phyloP scores from a whole-genome alignment of 2,329 filamentous ascomycete genomes.

The Diaporthe amygdali region DNA sequence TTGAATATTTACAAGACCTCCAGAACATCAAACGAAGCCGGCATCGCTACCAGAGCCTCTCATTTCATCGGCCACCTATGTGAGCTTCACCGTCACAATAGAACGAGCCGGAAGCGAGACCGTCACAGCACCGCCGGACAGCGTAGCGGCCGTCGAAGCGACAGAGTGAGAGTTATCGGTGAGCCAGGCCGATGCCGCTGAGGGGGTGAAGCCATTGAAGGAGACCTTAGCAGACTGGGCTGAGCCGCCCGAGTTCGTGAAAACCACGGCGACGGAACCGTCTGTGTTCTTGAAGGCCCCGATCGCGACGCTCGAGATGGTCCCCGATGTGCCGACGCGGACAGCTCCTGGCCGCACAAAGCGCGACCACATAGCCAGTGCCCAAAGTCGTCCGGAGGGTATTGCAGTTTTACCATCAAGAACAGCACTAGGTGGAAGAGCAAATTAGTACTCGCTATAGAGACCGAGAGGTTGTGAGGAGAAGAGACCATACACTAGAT shows the following conservation, averaged over 20 bases:
- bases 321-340: slow-evolving; percentile 32
- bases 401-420: slow-evolving; percentile 31
- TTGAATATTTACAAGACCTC: background rate
- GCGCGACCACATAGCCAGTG: slow-evolving; percentile 36
- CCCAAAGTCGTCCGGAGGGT: slow-evolving; percentile 35
- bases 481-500: slow-evolving; percentile 11
- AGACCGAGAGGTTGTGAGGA: background rate
- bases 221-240: slow-evolving; percentile 33
- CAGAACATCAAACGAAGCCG: no score
- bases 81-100: slow-evolving; percentile 32
- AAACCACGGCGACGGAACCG: slow-evolving; percentile 35
- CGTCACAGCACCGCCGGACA: slow-evolving; percentile 28
- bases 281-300: slow-evolving; percentile 39
- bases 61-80: background rate
- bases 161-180: slow-evolving; percentile 40
- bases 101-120: slow-evolving; percentile 30
- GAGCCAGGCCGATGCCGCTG: slow-evolving; percentile 38
- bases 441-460: slow-evolving; percentile 24
- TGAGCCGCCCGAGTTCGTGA: slow-evolving; percentile 36
- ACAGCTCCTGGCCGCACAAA: slow-evolving; percentile 37
- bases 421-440: slow-evolving; percentile 20
- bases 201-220: slow-evolving; percentile 35
- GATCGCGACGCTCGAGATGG: slow-evolving; percentile 31
- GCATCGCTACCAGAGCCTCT: background rate
- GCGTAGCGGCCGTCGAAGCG: slow-evolving; percentile 24